A percentile compares a stretch with the other conserved stretches of the same genome.
Evolutionary conservation across 2,329 filamentous ascomycete species (phyloP).

Genomic region (Cladophialophora psammophila): DNA sequence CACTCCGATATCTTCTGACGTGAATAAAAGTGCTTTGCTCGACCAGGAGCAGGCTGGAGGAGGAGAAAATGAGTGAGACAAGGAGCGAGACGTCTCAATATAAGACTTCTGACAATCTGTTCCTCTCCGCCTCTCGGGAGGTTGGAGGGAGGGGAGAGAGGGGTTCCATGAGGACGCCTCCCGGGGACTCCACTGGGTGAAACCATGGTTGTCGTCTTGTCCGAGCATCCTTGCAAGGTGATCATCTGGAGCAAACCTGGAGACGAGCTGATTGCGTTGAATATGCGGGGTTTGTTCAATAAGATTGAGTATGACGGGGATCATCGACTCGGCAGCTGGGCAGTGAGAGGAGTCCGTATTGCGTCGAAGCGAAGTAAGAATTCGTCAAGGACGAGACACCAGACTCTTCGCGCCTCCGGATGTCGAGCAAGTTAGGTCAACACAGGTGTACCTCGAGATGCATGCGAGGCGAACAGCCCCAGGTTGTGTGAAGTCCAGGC

Average conservation of each 20-base stretch:
- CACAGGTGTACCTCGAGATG: slow-evolving; percentile 11
- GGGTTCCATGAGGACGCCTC: slow-evolving; percentile 28
- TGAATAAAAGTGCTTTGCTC: slow-evolving; percentile 30
- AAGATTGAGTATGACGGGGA: slow-evolving; percentile 11
- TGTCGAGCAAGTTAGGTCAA: not conserved
- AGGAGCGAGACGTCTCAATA: slow-evolving; percentile 26
- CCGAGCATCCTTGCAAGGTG: slow-evolving; percentile 24
- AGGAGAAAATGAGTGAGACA: slow-evolving; percentile 21
- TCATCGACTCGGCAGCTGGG: slow-evolving; percentile 8
- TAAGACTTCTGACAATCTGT: slow-evolving; percentile 21
- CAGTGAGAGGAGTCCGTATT: slow-evolving; percentile 18
- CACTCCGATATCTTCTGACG: not conserved
- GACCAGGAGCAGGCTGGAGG: slow-evolving; percentile 40
- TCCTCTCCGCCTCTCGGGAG: slow-evolving; percentile 33
- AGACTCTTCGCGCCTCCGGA: not conserved
- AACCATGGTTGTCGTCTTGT: slow-evolving; percentile 20
- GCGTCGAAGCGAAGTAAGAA: slow-evolving; percentile 27
- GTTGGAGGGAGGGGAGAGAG: slow-evolving; percentile 29
- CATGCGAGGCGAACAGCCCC: slow-evolving; percentile 5
- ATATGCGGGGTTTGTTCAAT: slow-evolving; percentile 34
- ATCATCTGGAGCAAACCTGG: slow-evolving; percentile 23
- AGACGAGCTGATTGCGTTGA: slow-evolving; percentile 15
- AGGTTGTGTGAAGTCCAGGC: slow-evolving; percentile 15
- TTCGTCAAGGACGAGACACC: slow-evolving; percentile 8
- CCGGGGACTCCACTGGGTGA: slow-evolving; percentile 19